Evolutionary conservation across 192 early-diverging fungal species (phyloP).

Genomic region (Coemansia sp.): DNA sequence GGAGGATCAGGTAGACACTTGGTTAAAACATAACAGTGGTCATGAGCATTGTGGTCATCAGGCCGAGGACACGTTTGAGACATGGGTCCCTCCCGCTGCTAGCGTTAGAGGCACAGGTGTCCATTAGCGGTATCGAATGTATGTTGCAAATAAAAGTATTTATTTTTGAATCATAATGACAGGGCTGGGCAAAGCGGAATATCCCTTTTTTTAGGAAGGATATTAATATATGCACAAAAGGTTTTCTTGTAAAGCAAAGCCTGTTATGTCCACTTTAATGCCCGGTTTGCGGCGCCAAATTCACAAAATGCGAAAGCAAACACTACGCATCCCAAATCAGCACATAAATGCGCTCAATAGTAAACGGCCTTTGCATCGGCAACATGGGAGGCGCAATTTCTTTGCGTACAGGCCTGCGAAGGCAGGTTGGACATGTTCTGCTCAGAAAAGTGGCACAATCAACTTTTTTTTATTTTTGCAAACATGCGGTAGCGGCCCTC

Average conservation of each 20-base stretch:
- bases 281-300: too few species aligned
- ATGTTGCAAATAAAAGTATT: background rate
- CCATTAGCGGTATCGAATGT: background rate
- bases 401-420: background rate
- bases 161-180: too few species aligned
- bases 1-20: slow-evolving; percentile 45
- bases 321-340: too few species aligned
- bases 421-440: too few species aligned
- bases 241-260: too few species aligned
- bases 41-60: slow-evolving; percentile 9
- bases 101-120: background rate
- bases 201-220: too few species aligned
- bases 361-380: background rate
- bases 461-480: background rate
- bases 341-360: background rate
- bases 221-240: too few species aligned
- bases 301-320: too few species aligned
- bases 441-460: background rate
- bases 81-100: slow-evolving; percentile 30
- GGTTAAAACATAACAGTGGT: slow-evolving; percentile 12
- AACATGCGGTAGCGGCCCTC: too few species aligned
- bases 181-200: too few species aligned
- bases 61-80: slow-evolving; percentile 16
- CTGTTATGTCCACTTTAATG: too few species aligned
- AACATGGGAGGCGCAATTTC: background rate